A percentile compares a stretch with the other conserved stretches of the same genome.
phyloP scores from a whole-genome alignment of 305 asterid species.

The Fraxinus floribunda region DNA sequence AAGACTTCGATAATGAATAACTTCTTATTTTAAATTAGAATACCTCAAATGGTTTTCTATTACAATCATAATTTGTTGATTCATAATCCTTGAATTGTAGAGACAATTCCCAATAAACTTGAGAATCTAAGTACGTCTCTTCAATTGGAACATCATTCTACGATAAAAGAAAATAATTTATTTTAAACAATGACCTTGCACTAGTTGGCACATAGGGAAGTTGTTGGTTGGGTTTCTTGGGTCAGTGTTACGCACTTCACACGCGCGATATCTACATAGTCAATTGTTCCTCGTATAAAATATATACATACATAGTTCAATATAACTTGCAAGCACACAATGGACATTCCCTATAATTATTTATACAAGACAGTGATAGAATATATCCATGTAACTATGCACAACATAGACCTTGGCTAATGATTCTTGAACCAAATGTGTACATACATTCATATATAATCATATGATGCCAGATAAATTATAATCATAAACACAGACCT shows the following conservation, averaged over 20 bases:
- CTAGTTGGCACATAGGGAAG: neutral
- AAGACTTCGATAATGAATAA: neutral
- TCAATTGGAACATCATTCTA: neutral
- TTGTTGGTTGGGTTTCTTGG: neutral
- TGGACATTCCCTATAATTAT: neutral
- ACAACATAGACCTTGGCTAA: neutral
- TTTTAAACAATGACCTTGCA: neutral
- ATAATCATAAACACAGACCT: constrained; percentile 37
- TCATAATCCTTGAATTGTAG: neutral
- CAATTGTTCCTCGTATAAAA: neutral
- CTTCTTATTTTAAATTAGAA: neutral
- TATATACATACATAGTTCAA: neutral
- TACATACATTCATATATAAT: neutral
- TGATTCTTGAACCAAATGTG: neutral
- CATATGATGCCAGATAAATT: constrained; percentile 24
- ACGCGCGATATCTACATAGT: neutral
- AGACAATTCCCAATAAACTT: too few species aligned
- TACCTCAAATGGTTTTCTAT: neutral
- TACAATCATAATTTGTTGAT: neutral
- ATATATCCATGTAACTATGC: neutral
- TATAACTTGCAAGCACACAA: neutral
- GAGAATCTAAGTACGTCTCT: neutral
- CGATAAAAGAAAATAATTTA: neutral
- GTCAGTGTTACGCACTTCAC: neutral
- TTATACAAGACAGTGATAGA: neutral